Percentiles rank a stretch among this genome's conserved stretches.
Evolutionary conservation across 2,329 filamentous ascomycete genomes (phyloP).

Genomic region (Boeremia lycopersici): DNA sequence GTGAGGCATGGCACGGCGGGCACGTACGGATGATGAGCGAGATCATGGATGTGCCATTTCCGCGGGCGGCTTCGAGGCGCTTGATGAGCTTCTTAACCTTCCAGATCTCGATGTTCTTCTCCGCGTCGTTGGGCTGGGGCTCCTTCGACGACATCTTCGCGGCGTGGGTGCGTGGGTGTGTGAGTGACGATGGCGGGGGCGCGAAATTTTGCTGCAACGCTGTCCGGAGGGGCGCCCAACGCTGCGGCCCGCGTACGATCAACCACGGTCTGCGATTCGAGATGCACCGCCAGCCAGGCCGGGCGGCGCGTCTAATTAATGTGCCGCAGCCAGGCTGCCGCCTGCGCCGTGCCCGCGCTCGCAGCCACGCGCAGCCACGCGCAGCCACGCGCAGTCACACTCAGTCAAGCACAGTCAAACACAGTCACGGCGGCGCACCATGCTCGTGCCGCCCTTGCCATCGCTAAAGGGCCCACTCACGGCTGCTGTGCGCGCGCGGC

Average conservation of each 20-base stretch:
- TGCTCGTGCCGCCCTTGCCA: slow-evolving; percentile 3
- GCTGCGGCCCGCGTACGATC: slow-evolving; percentile 3
- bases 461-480: slow-evolving; percentile 30
- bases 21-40: slow-evolving; percentile 94
- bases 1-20: slow-evolving; percentile 5
- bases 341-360: background rate
- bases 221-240: slow-evolving; percentile 7
- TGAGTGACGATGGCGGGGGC: slow-evolving; percentile 24
- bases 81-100: slow-evolving; percentile 99
- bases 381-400: background rate
- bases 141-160: slow-evolving; percentile 46
- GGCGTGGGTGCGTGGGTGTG: slow-evolving; percentile 20
- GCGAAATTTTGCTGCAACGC: slow-evolving; percentile 11
- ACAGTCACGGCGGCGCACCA: slow-evolving; percentile 3
- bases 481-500: slow-evolving; percentile 4
- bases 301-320: background rate
- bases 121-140: slow-evolving; percentile 81
- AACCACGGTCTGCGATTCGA: background rate
- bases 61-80: slow-evolving; percentile 92
- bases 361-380: background rate
- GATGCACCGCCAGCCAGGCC: background rate
- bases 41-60: slow-evolving; percentile 99
- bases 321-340: background rate
- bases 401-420: slow-evolving; percentile 8
- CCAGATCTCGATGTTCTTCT: slow-evolving; percentile 95